Evolutionary conservation across 2,329 filamentous ascomycete genomes (phyloP), one percentile per base, ranked within the genome.

Genomic region (Ophiostoma angusticollis): DNA sequence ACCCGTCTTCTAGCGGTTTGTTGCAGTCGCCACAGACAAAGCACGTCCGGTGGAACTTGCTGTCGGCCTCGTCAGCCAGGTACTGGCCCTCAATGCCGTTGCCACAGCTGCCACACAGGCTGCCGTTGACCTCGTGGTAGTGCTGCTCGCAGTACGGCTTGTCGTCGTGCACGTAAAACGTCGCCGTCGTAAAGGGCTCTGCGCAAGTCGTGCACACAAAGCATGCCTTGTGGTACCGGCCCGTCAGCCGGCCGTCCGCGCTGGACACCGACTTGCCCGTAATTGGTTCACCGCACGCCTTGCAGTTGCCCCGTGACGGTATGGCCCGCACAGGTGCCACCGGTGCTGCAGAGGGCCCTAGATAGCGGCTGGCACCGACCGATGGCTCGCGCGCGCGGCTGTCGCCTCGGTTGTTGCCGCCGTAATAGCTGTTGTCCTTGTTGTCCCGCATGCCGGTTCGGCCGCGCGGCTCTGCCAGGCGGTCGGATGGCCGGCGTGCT

Each of bases 41-140:
- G 60, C 91, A 98, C 7, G 73, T 67, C 0, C 84, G 75, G 56
- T 98, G 91, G 58, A 86, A 91, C 56, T 95, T 95, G 50, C 76
- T 70, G 24, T 69, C 64, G 28, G 65, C 59, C 50, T 85, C 82
- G 22, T 91, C 93, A 56, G 94, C 86, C 27, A 95, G 67, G 52
- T 93, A 98, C 49, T 87, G 80, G 0, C 91, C 91, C 58, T 98
- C 91, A 49, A 98, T 96, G 12, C 91, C 91, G 9, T 67, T 66
- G 47, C 82, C 72, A 57, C 91, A 98, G 22, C 70, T 71, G 13
- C 73, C 72, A 56, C 91, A 98, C 1, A 95, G 63, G 33, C 84
- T 93, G 36, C 81, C 80, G 51, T 96, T 96, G 24, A 91, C 70
- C 56, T 82, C 74, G 61, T 98, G 91, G 56, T 96, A 98, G 59